phyloP scores from a whole-genome alignment of 2,329 filamentous ascomycete species.

The Aspergillus costaricaensis region DNA sequence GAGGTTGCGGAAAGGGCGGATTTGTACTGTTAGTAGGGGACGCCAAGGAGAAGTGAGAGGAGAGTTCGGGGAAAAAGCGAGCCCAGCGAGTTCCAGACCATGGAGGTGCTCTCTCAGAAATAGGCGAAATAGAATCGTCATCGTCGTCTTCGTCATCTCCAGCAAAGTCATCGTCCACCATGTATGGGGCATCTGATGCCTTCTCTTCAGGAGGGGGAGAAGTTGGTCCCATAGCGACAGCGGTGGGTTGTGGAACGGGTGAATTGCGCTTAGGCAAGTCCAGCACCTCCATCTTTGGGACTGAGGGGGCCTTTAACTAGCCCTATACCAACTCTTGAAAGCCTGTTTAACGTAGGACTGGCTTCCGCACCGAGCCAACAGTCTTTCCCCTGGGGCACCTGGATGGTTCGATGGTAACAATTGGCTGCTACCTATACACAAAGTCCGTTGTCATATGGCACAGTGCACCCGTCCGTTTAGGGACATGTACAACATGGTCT shows the following conservation, averaged over 20 bases:
- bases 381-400: not conserved
- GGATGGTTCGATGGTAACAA: not conserved
- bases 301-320: not conserved
- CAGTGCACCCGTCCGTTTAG: not conserved
- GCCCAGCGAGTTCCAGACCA: slow-evolving; percentile 24
- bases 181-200: not conserved
- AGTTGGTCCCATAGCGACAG: not conserved
- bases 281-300: not conserved
- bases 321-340: not conserved
- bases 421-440: not conserved
- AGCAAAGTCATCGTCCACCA: not conserved
- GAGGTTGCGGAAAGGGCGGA: slow-evolving; percentile 6
- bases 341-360: not conserved
- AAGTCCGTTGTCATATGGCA: not conserved
- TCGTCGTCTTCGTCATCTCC: slow-evolving; percentile 16
- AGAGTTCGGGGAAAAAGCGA: slow-evolving; percentile 36
- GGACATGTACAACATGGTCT: not conserved
- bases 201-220: not conserved
- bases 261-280: not conserved
- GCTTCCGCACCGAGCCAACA: not conserved
- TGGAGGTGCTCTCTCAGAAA: slow-evolving; percentile 22
- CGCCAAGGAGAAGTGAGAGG: slow-evolving; percentile 28
- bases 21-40: slow-evolving; percentile 25
- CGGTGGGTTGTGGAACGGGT: not conserved
- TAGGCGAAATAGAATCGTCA: slow-evolving; percentile 27